Conservation (phyloP, 257 asterid genomes). For the Solanum phureja region DNA sequence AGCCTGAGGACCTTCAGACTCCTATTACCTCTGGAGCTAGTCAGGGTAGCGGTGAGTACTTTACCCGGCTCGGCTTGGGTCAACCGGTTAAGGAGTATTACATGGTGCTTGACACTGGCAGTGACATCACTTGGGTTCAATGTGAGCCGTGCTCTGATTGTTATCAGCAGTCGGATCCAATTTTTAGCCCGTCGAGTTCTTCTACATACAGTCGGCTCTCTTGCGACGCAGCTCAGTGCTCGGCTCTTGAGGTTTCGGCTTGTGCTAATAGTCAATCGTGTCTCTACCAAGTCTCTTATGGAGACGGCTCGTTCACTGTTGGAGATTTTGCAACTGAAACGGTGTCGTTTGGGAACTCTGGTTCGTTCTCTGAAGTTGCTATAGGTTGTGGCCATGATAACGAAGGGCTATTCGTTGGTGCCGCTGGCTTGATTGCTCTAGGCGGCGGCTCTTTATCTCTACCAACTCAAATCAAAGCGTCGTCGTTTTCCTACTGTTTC, state of each 20-base stretch:
- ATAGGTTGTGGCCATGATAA: conserved; percentile 79
- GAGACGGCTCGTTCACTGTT: conserved; percentile 60
- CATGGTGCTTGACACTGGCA: conserved; percentile 58
- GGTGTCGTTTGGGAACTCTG: conserved; percentile 46
- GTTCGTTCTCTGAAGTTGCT: conserved; percentile 31
- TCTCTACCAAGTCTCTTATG: conserved; percentile 47
- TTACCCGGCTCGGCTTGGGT: conserved; percentile 62
- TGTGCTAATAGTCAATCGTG: conserved; percentile 25
- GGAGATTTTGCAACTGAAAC: conserved; percentile 66
- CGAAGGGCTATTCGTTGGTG: conserved; percentile 49
- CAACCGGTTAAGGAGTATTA: conserved; percentile 32
- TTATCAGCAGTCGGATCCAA: conserved; percentile 54
- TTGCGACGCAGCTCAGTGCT: conserved; percentile 41
- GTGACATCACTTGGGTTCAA: conserved; percentile 79
- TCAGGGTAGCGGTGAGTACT: conserved; percentile 76
- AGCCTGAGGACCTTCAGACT: conserved; percentile 23
- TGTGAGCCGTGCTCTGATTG: conserved; percentile 62
- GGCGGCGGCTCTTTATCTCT: conserved; percentile 62
- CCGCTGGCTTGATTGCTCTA: conserved; percentile 63
- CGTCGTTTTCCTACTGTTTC: conserved; percentile 69
- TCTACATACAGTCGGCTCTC: conserved; percentile 29
- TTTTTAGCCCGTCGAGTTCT: conserved; percentile 43
- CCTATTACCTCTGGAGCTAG: conserved; percentile 54
- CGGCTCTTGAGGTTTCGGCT: conserved; percentile 22
- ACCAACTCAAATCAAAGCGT: conserved; percentile 53